phyloP scores from a whole-genome alignment of 352 stramenopile genomes.

The Pythium oligandrum region DNA sequence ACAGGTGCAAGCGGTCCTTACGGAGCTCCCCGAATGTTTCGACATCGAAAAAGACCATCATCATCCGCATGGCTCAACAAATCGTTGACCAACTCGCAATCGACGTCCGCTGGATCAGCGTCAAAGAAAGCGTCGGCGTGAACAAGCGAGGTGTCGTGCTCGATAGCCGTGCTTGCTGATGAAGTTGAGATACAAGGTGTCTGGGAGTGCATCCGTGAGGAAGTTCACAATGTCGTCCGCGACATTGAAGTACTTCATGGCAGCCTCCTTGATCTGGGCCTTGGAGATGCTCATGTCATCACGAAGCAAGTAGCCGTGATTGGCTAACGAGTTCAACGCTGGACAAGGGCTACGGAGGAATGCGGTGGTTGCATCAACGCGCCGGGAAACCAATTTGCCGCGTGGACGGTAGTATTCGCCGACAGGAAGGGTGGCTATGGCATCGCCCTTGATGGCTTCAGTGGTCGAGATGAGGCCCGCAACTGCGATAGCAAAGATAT shows the following conservation, averaged over 20 bases:
- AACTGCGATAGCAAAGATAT: no score
- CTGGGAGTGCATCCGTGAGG: constrained; percentile 7
- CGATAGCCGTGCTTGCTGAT: constrained; percentile 30
- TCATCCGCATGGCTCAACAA: no score
- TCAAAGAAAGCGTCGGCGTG: constrained; percentile 10
- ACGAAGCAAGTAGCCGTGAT: constrained; percentile 27
- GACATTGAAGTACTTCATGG: constrained; percentile 17
- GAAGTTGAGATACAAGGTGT: constrained; percentile 9
- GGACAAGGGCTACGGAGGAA: constrained; percentile 37
- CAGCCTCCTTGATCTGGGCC: constrained; percentile 3
- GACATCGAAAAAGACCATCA: no score
- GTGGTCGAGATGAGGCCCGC: no score
- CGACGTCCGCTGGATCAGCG: no score
- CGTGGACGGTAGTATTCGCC: constrained; percentile 30
- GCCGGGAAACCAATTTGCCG: constrained; percentile 15
- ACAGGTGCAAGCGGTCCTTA: no score
- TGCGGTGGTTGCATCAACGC: constrained; percentile 15
- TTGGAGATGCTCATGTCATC: constrained; percentile 27
- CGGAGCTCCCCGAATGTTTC: no score
- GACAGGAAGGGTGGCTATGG: no score
- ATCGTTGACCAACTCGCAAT: no score
- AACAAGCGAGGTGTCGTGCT: constrained; percentile 44
- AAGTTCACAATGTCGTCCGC: not conserved
- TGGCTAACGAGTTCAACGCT: constrained; percentile 33
- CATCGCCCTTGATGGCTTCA: no score